Evolutionary conservation across 2,329 filamentous ascomycete species (phyloP).

Genomic region (Seiridium unicorne): DNA sequence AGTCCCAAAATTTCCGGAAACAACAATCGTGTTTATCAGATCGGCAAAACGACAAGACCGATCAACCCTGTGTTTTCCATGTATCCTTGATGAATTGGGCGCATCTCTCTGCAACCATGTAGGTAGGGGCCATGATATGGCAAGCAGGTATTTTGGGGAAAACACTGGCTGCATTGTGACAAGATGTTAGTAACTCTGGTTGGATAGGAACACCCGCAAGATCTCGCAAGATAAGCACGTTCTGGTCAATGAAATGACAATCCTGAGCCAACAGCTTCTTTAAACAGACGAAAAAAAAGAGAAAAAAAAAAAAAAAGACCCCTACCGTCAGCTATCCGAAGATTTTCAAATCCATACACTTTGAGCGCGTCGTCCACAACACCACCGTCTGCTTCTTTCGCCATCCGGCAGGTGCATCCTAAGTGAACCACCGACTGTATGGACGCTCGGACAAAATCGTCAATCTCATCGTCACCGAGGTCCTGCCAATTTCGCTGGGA

Average conservation of each 20-base stretch:
- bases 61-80: conserved; percentile 3
- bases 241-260: no score
- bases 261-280: no score
- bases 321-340: conserved; percentile 36
- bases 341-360: conserved; percentile 38
- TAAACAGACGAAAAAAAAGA: no score
- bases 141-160: conserved; percentile 41
- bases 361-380: conserved; percentile 37
- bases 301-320: no score
- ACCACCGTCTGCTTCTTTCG: conserved; percentile 28
- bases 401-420: conserved; percentile 39
- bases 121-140: conserved; percentile 46
- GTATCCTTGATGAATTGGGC: conserved; percentile 11
- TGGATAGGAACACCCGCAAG: no score
- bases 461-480: conserved; percentile 27
- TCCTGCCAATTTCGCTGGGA: conserved; percentile 19
- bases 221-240: no score
- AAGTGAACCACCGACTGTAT: conserved; percentile 30
- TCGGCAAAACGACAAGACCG: no score
- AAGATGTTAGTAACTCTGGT: no score
- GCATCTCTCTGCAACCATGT: conserved; percentile 41
- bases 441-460: conserved; percentile 20
- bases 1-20: no score
- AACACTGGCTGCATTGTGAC: conserved; percentile 24
- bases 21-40: no score